Conservation (phyloP, 2,329 filamentous ascomycete genomes). For the Pseudogymnoascus verrucosus region DNA sequence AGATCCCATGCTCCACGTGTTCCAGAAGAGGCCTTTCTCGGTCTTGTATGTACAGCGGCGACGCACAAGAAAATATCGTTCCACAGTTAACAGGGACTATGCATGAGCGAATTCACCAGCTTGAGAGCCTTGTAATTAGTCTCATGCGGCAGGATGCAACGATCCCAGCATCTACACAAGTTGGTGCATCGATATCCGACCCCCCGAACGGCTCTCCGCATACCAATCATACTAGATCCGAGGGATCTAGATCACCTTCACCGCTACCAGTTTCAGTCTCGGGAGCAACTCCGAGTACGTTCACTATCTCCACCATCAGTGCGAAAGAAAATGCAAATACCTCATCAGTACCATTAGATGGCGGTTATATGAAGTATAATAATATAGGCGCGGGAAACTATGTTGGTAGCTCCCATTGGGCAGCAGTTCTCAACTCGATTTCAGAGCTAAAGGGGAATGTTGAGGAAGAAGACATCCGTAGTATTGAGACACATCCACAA, state of each 20-base stretch:
- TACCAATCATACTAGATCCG: conserved; percentile 11
- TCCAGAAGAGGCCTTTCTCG: conserved; percentile 20
- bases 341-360: conserved; percentile 16
- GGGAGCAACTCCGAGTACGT: conserved; percentile 14
- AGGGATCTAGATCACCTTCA: conserved; percentile 17
- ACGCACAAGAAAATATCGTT: conserved; percentile 20
- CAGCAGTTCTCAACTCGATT: conserved; percentile 25
- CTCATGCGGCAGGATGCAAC: conserved; percentile 14
- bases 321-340: background rate
- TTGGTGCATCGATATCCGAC: conserved; percentile 19
- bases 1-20: conserved; percentile 25
- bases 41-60: conserved; percentile 23
- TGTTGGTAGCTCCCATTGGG: conserved; percentile 27
- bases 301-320: conserved; percentile 13
- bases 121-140: conserved; percentile 22
- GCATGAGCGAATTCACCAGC: conserved; percentile 22
- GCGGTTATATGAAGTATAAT: conserved; percentile 22
- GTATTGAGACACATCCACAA: conserved; percentile 14
- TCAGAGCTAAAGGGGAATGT: conserved; percentile 19
- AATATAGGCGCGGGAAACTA: conserved; percentile 24
- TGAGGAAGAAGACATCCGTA: background rate
- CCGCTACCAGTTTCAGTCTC: conserved; percentile 1
- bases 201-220: conserved; percentile 11
- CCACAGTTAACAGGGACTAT: conserved; percentile 24
- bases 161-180: background rate